A percentile compares a stretch with the other conserved stretches of the same genome.
Evolutionary conservation across 2,329 filamentous ascomycete species (phyloP).

Genomic region (Onygenales sp.): DNA sequence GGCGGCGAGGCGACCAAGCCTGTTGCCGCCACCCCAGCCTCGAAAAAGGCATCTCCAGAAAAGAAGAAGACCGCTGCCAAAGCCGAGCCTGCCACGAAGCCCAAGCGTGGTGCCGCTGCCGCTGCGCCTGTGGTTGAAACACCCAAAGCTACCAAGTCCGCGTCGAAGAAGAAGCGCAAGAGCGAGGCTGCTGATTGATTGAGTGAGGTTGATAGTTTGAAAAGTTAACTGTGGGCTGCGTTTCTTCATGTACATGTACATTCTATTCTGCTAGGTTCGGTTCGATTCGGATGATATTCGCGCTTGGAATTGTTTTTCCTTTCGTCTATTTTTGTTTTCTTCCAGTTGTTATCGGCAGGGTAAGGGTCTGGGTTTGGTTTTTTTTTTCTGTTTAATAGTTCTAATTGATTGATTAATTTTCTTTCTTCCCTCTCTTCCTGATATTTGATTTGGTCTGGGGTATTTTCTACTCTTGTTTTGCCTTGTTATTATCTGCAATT

Average conservation of each 20-base stretch:
- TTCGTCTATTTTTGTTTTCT: neutral
- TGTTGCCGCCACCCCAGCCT: constrained; percentile 22
- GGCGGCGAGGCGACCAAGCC: constrained; percentile 20
- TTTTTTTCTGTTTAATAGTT: too few species aligned
- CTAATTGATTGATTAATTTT: too few species aligned
- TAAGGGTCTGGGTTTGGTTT: too few species aligned
- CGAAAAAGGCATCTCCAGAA: constrained; percentile 28
- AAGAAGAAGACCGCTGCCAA: constrained; percentile 21
- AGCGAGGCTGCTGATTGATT: constrained; percentile 24
- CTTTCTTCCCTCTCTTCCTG: too few species aligned
- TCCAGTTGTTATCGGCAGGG: neutral
- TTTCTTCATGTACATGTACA: too few species aligned
- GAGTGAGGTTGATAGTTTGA: constrained; percentile 12
- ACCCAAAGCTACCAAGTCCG: constrained; percentile 24
- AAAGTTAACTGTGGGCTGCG: neutral
- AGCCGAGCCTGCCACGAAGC: constrained; percentile 21
- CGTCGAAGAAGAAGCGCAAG: constrained; percentile 40
- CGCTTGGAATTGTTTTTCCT: too few species aligned
- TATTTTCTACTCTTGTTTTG: too few species aligned
- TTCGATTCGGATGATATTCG: too few species aligned
- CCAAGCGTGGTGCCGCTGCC: constrained; percentile 20
- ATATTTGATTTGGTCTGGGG: too few species aligned
- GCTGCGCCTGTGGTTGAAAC: constrained; percentile 20
- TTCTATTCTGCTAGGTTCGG: too few species aligned
- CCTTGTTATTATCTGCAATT: too few species aligned